A percentile compares a stretch with the other conserved stretches of the same genome.
Evolutionary conservation across 805 yeast genomes (phyloP).

Genomic region (Ogataea saltuana): DNA sequence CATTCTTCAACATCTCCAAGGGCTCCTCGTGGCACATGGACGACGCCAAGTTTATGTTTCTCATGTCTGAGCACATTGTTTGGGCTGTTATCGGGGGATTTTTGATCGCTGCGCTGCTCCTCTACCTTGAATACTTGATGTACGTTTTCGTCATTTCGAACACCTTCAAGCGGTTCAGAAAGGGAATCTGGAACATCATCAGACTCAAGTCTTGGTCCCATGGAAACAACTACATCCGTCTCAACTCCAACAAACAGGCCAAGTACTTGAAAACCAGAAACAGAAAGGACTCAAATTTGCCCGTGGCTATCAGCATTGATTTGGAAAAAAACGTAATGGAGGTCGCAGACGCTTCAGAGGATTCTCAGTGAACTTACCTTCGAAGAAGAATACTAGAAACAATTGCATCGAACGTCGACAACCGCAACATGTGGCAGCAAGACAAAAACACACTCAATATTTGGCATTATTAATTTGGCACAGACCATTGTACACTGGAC

Average conservation of each 20-base stretch:
- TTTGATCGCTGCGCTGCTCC: conserved; percentile 48
- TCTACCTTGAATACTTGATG: conserved; percentile 49
- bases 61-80: conserved; percentile 71
- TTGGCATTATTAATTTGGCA: neutral
- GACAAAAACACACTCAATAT: neutral
- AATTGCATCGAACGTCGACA: too few relatives aligned
- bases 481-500: conserved; percentile 6
- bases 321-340: conserved; percentile 34
- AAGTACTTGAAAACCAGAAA: conserved; percentile 29
- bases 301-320: conserved; percentile 40
- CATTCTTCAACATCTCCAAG: conserved; percentile 71
- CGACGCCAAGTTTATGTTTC: conserved; percentile 78
- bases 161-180: conserved; percentile 23
- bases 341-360: conserved; percentile 15
- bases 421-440: too few relatives aligned
- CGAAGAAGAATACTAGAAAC: conserved; percentile 1
- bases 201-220: conserved; percentile 26
- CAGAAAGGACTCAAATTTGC: conserved; percentile 59
- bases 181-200: conserved; percentile 25
- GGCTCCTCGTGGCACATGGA: conserved; percentile 94
- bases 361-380: conserved; percentile 3
- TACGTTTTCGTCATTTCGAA: conserved; percentile 37
- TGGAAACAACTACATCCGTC: conserved; percentile 25
- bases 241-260: conserved; percentile 25
- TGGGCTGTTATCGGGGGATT: conserved; percentile 73